Base-by-base conservation (phyloP, 2,329 filamentous ascomycete species). In the Exophiala oligosperma region DNA sequence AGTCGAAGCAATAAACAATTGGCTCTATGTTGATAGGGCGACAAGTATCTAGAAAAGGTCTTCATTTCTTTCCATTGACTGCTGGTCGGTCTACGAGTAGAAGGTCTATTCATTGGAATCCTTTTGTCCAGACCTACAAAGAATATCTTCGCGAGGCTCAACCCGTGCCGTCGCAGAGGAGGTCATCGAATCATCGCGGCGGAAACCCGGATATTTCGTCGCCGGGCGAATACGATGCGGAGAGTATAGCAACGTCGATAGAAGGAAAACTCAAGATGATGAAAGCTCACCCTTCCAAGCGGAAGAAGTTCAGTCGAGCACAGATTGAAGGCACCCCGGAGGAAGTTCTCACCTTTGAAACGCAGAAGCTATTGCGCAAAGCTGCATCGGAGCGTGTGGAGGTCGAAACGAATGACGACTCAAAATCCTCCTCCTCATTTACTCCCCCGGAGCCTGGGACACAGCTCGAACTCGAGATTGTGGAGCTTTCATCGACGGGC, bases 401-500 rank as follows among this genome's bases (percentile, higher is more conserved):
- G 17, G 17, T 17, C 7, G 17, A 47, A 56, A 7, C 21, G 23
- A 38, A 40, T 17, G 57, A 5, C 49, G 17, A 24, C 26, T 6
- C 29, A 24, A 35, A 54, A 40, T 14, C 26, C 17, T 35, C 17
- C 17, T 17, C 17, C 17, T 17, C 17, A 17, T 17, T 7, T 14
- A 24, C 37, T 7, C 38, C 17, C 11, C 52, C 49, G 4, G 49
- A 52, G 26, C 12, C 49, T 6, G 47, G 47, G 3, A 59, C 56
- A 0, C 90, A 96, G 71, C 84, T 94, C 41, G 87, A 96, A 53
- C 84, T 97, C 41, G 85, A 88, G n/a, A 87, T 97, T 57, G 74
- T 86, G 5, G 85, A 90, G 64, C 80, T 97, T 35, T 96, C 93
- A 0, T 97, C 93, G 0, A 96, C 91, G 0, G 94, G 94, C 53